Conservation (phyloP, 176 grass and related monocot species). For the Paspalum notatum region DNA sequence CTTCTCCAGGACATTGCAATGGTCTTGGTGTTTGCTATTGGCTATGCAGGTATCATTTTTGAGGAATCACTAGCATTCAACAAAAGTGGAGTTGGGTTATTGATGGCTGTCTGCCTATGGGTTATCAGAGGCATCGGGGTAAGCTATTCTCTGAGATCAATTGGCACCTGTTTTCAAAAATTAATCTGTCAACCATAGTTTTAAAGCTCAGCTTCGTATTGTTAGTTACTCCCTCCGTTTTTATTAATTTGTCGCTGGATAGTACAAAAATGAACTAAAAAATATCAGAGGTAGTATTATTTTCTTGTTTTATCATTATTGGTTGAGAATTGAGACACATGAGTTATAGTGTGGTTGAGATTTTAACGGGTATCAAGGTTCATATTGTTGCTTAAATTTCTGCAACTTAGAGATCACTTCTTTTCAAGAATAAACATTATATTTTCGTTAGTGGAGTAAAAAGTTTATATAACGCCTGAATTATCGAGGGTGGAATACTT, state of each 20-base stretch:
- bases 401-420: not conserved
- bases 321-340: not conserved
- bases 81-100: slow-evolving; percentile 90
- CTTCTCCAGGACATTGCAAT: slow-evolving; percentile 86
- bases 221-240: too few relatives aligned
- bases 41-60: slow-evolving; percentile 95
- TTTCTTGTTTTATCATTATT: slow-evolving; percentile 21
- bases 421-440: not conserved
- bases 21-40: slow-evolving; percentile 88
- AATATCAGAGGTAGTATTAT: too few relatives aligned
- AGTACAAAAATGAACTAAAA: too few relatives aligned
- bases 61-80: slow-evolving; percentile 97
- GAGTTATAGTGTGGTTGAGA: not conserved
- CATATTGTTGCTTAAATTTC: not conserved
- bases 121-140: slow-evolving; percentile 98
- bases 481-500: too few relatives aligned
- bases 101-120: slow-evolving; percentile 97
- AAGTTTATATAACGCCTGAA: too few relatives aligned
- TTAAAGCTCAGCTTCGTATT: not conserved
- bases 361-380: not conserved
- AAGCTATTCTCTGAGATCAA: slow-evolving; percentile 30
- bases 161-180: slow-evolving; percentile 7
- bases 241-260: too few relatives aligned
- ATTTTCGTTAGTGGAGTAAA: too few relatives aligned
- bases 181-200: slow-evolving; percentile 1